Percentiles rank a stretch among this genome's conserved stretches.
These are phyloP conservation scores for Pythium apleroticum DNA, from an alignment of 352 stramenopile genomes.

Conservation along the genomic window DNA sequence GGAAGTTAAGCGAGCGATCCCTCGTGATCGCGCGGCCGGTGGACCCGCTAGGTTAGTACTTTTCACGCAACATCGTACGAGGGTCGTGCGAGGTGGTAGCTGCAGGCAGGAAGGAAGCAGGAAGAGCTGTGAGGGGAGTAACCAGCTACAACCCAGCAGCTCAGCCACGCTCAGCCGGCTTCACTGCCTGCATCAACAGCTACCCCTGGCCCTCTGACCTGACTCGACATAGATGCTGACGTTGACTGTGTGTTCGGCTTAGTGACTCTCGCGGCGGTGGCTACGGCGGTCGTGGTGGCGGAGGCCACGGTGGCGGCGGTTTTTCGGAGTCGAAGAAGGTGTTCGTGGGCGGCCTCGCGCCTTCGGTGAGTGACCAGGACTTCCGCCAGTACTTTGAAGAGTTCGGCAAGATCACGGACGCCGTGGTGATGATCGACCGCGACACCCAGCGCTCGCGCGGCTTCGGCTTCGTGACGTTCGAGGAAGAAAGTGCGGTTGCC, in stretches of 20 bases:
- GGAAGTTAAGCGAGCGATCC: constrained; percentile 92
- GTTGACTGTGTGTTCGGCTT: constrained; percentile 24
- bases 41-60: constrained; percentile 75
- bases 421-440: constrained; percentile 93
- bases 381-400: constrained; percentile 92
- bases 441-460: constrained; percentile 89
- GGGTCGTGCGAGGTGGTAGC: constrained; percentile 24
- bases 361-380: constrained; percentile 86
- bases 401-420: constrained; percentile 89
- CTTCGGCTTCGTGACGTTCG: constrained; percentile 94
- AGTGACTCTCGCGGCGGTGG: constrained; percentile 39
- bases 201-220: no score
- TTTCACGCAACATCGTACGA: constrained; percentile 8
- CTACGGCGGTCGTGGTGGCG: constrained; percentile 31
- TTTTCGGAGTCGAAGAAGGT: constrained; percentile 90
- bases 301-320: constrained; percentile 25
- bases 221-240: constrained; percentile 4
- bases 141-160: no score
- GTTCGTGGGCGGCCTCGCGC: constrained; percentile 89
- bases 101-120: constrained; percentile 32
- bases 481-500: constrained; percentile 86
- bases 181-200: no score
- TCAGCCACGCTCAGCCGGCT: no score
- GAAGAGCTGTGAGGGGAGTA: constrained; percentile 17
- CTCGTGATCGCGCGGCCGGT: constrained; percentile 65